phyloP scores from a whole-genome alignment of 164 flowering plant species.

The Macadamia integrifolia region DNA sequence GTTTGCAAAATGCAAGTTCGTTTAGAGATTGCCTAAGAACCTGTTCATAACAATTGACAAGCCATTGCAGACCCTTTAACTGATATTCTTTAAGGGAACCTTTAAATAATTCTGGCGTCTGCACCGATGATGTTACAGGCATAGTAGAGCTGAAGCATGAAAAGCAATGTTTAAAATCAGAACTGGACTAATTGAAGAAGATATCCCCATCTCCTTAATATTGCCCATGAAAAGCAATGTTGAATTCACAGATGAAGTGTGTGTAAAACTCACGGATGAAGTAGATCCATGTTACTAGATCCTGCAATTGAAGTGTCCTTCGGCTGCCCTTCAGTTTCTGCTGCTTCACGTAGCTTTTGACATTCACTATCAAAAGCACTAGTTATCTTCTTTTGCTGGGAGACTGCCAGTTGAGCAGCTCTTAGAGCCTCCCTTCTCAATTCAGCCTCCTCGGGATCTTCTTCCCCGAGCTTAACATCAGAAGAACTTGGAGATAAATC shows the following conservation, averaged over 20 bases:
- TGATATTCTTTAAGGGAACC: slow-evolving; percentile 97
- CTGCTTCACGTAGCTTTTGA: slow-evolving; percentile 62
- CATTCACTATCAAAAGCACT: slow-evolving; percentile 87
- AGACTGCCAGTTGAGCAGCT: slow-evolving; percentile 95
- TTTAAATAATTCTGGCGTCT: slow-evolving; percentile 84
- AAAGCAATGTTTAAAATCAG: slow-evolving; percentile 1
- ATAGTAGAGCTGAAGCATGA: slow-evolving; percentile 73
- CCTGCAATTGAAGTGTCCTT: slow-evolving; percentile 58
- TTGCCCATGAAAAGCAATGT: neutral
- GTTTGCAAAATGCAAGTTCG: neutral
- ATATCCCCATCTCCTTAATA: neutral
- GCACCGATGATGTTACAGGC: slow-evolving; percentile 91
- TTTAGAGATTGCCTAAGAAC: slow-evolving; percentile 23
- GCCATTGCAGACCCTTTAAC: slow-evolving; percentile 96
- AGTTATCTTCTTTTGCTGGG: slow-evolving; percentile 86
- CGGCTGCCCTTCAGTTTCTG: slow-evolving; percentile 41
- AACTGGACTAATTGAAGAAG: neutral
- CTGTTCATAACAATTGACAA: slow-evolving; percentile 99
- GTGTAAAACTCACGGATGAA: slow-evolving; percentile 64
- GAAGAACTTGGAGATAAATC: slow-evolving; percentile 27
- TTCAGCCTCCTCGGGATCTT: slow-evolving; percentile 85
- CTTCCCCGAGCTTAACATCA: slow-evolving; percentile 36
- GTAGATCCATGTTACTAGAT: slow-evolving; percentile 78
- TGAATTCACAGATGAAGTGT: too few species aligned
- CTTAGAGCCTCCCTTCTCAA: slow-evolving; percentile 71